phyloP scores from a whole-genome alignment of 345 rosid genomes.

The Linum lewisii region DNA sequence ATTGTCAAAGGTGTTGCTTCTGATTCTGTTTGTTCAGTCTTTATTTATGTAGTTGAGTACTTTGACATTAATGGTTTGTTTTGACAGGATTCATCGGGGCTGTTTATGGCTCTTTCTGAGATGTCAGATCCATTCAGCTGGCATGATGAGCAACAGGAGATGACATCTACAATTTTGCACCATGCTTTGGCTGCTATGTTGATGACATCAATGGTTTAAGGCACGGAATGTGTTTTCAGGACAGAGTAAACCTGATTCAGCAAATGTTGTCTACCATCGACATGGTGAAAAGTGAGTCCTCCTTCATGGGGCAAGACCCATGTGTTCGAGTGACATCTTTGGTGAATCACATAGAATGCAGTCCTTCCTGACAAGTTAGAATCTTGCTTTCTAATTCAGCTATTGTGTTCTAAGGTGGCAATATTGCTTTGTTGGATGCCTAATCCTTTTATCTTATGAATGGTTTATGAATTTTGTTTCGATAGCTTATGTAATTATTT shows the following conservation, averaged over 20 bases:
- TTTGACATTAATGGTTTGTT: constrained; percentile 8
- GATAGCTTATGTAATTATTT: no score
- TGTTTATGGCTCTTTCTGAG: constrained; percentile 26
- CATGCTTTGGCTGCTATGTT: constrained; percentile 47
- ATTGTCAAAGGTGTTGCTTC: constrained; percentile 64
- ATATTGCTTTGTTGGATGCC: no score
- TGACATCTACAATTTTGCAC: constrained; percentile 41
- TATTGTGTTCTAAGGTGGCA: no score
- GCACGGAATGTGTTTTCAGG: constrained; percentile 17
- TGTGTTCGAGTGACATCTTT: constrained; percentile 18
- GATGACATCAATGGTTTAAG: constrained; percentile 36
- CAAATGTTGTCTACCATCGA: constrained; percentile 25
- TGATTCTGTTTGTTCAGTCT: not conserved
- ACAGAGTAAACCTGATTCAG: constrained; percentile 22
- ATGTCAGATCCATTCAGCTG: constrained; percentile 32
- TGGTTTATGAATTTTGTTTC: no score
- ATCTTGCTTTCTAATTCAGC: no score
- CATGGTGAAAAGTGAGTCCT: constrained; percentile 24
- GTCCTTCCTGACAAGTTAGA: constrained; percentile 25
- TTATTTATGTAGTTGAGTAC: not conserved
- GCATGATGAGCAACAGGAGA: constrained; percentile 41
- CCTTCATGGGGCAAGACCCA: constrained; percentile 18
- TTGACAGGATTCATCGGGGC: constrained; percentile 47
- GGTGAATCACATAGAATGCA: constrained; percentile 20
- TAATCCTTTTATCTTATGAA: no score